Conservation (phyloP, 2,329 filamentous ascomycete genomes). For the Chaetomiaceae sp. region DNA sequence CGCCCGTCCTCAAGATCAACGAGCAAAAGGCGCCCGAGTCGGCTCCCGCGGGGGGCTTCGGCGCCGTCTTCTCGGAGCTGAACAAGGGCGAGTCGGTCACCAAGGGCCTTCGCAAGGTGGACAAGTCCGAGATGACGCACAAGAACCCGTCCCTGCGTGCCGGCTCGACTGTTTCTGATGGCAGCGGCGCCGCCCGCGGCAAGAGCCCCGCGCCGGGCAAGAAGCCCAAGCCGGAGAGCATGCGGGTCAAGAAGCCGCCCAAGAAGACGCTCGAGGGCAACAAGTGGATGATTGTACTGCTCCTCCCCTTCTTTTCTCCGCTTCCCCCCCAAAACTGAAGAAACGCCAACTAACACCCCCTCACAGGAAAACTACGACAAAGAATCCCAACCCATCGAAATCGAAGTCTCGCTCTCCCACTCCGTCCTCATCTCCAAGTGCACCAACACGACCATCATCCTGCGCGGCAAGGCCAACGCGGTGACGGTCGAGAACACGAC, state of each 20-base stretch:
- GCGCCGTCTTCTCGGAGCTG: constrained; percentile 84
- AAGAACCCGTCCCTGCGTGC: constrained; percentile 89
- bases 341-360: background rate
- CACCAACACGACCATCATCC: constrained; percentile 82
- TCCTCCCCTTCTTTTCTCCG: background rate
- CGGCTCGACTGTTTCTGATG: constrained; percentile 62
- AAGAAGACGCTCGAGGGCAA: constrained; percentile 78
- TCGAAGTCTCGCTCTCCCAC: constrained; percentile 77
- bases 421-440: constrained; percentile 90
- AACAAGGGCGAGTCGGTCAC: constrained; percentile 90
- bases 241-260: constrained; percentile 77
- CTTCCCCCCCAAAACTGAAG: background rate
- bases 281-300: constrained; percentile 81
- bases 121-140: constrained; percentile 94
- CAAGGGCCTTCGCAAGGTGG: constrained; percentile 83
- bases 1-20: constrained; percentile 59
- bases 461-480: constrained; percentile 94
- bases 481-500: constrained; percentile 89
- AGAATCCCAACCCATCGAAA: constrained; percentile 65
- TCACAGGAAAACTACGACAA: constrained; percentile 84
- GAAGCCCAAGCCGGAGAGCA: constrained; percentile 79
- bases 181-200: constrained; percentile 51
- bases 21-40: constrained; percentile 40
- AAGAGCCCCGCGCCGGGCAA: constrained; percentile 87
- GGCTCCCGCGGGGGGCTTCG: constrained; percentile 58